Evolutionary conservation across 2,329 filamentous ascomycete species (phyloP), one percentile per base, ranked within the genome.

Genomic region (Apiospora malaysiana): DNA sequence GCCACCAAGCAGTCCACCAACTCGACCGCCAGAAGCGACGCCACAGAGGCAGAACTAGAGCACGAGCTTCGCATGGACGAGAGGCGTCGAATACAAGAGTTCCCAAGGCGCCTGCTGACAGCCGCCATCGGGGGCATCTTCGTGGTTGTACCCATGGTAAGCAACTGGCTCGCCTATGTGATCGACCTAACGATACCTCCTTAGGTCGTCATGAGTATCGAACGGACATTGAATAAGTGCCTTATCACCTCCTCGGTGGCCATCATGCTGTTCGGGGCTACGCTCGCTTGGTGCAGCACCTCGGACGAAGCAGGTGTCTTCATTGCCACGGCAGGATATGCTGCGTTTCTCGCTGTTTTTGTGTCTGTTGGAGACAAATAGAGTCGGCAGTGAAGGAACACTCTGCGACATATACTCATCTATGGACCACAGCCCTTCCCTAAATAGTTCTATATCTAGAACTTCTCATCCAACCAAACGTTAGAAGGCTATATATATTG

Each of bases 81-180:
- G 23, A 42, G 21, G 40, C 56, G 63, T 18, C 70, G 70, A 4
- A 67, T 27, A 56, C 37, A 56, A 2, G 70, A 71, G 49, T 71
- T 71, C 63, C 70, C 70, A 43, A 46, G 63, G 25, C 71, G 71
- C 7, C n/a, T 72, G 25, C 8, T 63, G 9, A 70, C 69, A 4
- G 69, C 69, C 9, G 49, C n/a, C 27, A 21, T 72, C 25, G 71
- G 69, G 21, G 69, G 71, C 2, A 25, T 70, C 21, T 72, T 72
- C 32, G 66, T 70, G n/a, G 66, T 72, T 25, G 69, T 65, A 12
- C 71, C 71, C 14, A 70, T 72, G 69, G 71, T 72, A 68, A 70
- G 70, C 16, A 32, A 16, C 10, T 45, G 40, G 56, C 37, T 40
- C 56, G 3, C 18, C 1, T n/a, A n/a, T 40, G 56, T 23, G 21